Conservation (phyloP, 2,329 filamentous ascomycete genomes). For the Penicillium sp. region DNA sequence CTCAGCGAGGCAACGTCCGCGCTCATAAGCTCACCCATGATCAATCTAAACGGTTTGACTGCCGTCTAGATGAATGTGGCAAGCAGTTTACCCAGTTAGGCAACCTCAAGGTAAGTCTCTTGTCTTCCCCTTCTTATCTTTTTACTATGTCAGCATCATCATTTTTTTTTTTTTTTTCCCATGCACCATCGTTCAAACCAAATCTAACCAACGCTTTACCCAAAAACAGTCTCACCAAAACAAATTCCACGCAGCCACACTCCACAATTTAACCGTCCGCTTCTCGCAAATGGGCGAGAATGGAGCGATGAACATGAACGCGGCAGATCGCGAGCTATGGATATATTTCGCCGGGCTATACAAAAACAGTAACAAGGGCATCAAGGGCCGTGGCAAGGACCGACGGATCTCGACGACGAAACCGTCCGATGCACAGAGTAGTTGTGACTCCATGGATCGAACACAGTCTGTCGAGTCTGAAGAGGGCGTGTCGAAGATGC, state of each 20-base stretch:
- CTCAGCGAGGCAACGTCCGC: slow-evolving; percentile 80
- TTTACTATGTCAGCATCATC: neutral
- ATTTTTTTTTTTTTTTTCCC: neutral
- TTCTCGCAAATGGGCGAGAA: slow-evolving; percentile 64
- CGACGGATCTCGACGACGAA: slow-evolving; percentile 46
- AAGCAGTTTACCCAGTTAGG: slow-evolving; percentile 89
- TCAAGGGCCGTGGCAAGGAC: slow-evolving; percentile 91
- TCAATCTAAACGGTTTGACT: slow-evolving; percentile 73
- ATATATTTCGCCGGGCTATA: slow-evolving; percentile 84
- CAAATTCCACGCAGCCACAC: slow-evolving; percentile 78
- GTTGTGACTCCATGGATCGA: slow-evolving; percentile 14
- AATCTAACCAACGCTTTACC: slow-evolving; percentile 3
- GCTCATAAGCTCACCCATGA: slow-evolving; percentile 80
- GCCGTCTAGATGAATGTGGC: slow-evolving; percentile 76
- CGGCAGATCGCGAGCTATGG: slow-evolving; percentile 73
- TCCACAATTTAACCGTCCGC: slow-evolving; percentile 66
- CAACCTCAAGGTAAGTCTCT: slow-evolving; percentile 73
- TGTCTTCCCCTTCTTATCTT: neutral
- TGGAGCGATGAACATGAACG: slow-evolving; percentile 63
- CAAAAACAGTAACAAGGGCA: slow-evolving; percentile 97
- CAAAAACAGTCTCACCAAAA: slow-evolving; percentile 75
- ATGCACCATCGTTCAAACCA: neutral
- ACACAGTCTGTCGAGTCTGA: slow-evolving; percentile 23
- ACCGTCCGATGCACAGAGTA: slow-evolving; percentile 18
- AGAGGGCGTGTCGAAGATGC: slow-evolving; percentile 22